Evolutionary conservation across 352 stramenopile genomes (phyloP).

Genomic region (Phytophthora pini): DNA sequence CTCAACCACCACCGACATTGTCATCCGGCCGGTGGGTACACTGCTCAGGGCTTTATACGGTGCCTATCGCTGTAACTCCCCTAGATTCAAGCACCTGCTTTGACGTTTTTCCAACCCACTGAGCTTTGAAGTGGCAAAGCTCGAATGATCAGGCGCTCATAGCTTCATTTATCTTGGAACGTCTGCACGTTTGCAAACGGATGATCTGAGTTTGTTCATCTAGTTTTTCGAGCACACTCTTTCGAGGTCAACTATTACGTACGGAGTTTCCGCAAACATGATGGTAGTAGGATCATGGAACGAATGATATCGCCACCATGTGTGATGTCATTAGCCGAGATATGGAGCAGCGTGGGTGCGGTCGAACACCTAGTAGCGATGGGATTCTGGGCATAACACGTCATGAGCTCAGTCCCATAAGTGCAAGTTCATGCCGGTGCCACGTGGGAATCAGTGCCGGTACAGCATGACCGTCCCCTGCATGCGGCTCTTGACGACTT

Average conservation of each 20-base stretch:
- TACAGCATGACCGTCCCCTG: too few relatives aligned
- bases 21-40: constrained; percentile 20
- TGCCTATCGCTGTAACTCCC: constrained; percentile 12
- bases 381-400: constrained; percentile 31
- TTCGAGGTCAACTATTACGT: background rate
- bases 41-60: background rate
- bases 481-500: too few relatives aligned
- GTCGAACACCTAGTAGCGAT: constrained; percentile 11
- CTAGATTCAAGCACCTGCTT: constrained; percentile 10
- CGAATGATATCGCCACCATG: constrained; percentile 1
- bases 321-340: constrained; percentile 8
- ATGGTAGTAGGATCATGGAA: background rate
- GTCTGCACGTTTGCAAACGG: too few relatives aligned
- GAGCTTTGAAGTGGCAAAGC: background rate
- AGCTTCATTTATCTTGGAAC: constrained; percentile 6
- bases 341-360: constrained; percentile 20
- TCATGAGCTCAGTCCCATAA: constrained; percentile 25
- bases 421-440: constrained; percentile 6
- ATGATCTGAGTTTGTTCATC: background rate
- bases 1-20: constrained; percentile 5
- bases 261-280: background rate
- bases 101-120: constrained; percentile 6
- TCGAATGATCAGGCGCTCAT: background rate
- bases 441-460: constrained; percentile 5
- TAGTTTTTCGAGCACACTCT: background rate